Evolutionary conservation across 208 protist genomes (phyloP).

Genomic region (Leishmania lainsoni): DNA sequence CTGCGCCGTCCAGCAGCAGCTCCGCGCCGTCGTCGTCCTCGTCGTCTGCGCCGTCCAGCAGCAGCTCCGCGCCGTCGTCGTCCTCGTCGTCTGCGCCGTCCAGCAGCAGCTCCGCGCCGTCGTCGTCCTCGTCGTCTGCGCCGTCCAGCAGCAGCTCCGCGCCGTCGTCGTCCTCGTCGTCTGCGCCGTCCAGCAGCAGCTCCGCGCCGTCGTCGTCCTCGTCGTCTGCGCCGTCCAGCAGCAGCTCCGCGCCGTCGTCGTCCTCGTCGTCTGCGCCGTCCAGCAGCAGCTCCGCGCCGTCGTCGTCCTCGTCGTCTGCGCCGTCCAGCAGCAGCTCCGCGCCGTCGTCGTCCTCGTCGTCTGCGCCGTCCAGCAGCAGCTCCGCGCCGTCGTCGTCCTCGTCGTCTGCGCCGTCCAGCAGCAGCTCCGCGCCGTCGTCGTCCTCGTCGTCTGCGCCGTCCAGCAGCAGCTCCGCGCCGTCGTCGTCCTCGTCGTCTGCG

Average conservation of each 20-base stretch:
- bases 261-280: neutral
- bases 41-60: neutral
- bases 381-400: neutral
- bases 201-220: neutral
- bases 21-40: neutral
- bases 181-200: neutral
- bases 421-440: neutral
- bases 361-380: slow-evolving; percentile 1
- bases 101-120: neutral
- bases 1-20: neutral
- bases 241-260: neutral
- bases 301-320: neutral
- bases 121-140: neutral
- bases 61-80: neutral
- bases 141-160: neutral
- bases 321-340: neutral
- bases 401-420: neutral
- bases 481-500: neutral
- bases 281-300: neutral
- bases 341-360: neutral
- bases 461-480: neutral
- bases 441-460: neutral
- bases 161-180: neutral
- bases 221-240: neutral
- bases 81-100: neutral